Percentiles rank a stretch among this genome's conserved stretches.
These are phyloP conservation scores for Gossypium turneri DNA, from an alignment of 345 rosid species.

Conservation along the genomic window DNA sequence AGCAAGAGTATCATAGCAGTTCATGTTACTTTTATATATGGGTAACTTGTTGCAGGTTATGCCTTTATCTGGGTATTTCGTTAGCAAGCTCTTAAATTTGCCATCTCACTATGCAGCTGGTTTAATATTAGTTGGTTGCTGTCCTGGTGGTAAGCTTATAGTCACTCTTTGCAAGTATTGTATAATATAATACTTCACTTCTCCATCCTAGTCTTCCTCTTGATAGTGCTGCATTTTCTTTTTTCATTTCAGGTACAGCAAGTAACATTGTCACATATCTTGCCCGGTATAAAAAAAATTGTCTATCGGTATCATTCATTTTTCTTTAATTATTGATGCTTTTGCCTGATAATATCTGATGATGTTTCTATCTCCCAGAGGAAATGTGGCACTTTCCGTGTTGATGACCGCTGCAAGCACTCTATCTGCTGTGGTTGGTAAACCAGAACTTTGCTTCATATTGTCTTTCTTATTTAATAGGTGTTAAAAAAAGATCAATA, in stretches of 20 bases:
- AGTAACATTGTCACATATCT: conserved; percentile 89
- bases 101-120: conserved; percentile 93
- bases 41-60: conserved; percentile 52
- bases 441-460: conserved; percentile 1
- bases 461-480: conserved; percentile 8
- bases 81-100: conserved; percentile 75
- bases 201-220: conserved; percentile 8
- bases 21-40: background rate
- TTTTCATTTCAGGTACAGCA: conserved; percentile 68
- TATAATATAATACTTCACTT: background rate
- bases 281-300: conserved; percentile 51
- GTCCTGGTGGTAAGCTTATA: conserved; percentile 74
- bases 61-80: conserved; percentile 77
- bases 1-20: background rate
- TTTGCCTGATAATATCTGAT: conserved; percentile 21
- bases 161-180: background rate
- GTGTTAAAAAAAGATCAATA: background rate
- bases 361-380: conserved; percentile 42
- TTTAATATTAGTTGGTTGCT: conserved; percentile 84
- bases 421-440: conserved; percentile 78
- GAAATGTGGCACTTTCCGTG: conserved; percentile 87
- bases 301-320: conserved; percentile 5
- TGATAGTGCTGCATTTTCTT: conserved; percentile 6
- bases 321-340: conserved; percentile 8
- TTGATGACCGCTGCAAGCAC: conserved; percentile 94